Evolutionary conservation across 805 yeast species (phyloP).

Genomic region (Isabelozyma pseudorhagii): DNA sequence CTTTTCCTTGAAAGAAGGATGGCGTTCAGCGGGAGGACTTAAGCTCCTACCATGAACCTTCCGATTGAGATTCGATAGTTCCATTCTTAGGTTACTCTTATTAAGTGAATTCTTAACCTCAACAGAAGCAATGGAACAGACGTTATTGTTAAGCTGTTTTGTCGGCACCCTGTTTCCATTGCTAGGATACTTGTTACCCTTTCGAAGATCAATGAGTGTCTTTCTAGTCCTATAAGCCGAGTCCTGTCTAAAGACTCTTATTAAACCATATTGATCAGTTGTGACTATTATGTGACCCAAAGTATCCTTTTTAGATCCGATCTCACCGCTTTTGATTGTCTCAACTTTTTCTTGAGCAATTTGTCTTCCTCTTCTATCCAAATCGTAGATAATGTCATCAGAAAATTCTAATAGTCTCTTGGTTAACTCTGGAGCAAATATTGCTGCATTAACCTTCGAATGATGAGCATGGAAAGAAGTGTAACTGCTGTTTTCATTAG

Average conservation of each 20-base stretch:
- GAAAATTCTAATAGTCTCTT: constrained; percentile 63
- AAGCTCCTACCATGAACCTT: constrained; percentile 3
- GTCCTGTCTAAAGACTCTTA: constrained; percentile 80
- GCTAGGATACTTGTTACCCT: not conserved
- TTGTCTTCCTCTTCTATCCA: constrained; percentile 27
- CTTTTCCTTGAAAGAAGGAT: constrained; percentile 1
- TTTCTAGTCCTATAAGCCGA: constrained; percentile 47
- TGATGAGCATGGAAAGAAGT: constrained; percentile 76
- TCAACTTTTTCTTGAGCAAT: constrained; percentile 4
- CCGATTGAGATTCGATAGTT: constrained; percentile 1
- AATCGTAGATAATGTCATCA: constrained; percentile 76
- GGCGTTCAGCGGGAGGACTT: constrained; percentile 3
- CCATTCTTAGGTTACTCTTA: not conserved
- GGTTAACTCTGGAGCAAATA: constrained; percentile 73
- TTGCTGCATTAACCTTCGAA: constrained; percentile 68
- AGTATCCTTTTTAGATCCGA: not conserved
- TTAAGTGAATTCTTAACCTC: not conserved
- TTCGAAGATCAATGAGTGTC: constrained; percentile 7
- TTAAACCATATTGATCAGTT: constrained; percentile 69
- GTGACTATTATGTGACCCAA: constrained; percentile 62
- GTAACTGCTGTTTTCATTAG: constrained; percentile 57
- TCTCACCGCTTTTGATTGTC: not conserved
- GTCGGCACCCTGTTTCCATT: not conserved
- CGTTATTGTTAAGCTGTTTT: not conserved
- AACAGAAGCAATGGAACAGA: not conserved